phyloP scores from a whole-genome alignment of 1,284 basidiomycete genomes.

The Boletus holoroseus region DNA sequence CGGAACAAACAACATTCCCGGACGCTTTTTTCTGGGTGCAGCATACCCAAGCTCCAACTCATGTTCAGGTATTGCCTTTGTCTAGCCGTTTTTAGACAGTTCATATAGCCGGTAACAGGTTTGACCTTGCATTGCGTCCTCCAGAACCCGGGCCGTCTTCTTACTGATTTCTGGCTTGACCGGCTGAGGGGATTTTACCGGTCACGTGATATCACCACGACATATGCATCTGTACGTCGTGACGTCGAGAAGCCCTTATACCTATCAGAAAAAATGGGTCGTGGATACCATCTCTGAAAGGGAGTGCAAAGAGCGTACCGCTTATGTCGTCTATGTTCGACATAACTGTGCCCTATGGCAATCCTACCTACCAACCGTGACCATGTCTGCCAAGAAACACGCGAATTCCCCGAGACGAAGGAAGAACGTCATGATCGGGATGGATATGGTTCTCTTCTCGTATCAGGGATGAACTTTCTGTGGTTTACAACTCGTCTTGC shows the following conservation, averaged over 20 bases:
- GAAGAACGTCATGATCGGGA: not conserved
- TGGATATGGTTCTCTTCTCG: not conserved
- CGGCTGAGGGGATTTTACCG: not conserved
- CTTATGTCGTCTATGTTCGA: not conserved
- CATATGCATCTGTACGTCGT: not conserved
- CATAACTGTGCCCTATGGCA: not conserved
- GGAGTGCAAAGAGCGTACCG: not conserved
- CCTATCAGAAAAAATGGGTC: not conserved
- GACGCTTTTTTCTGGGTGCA: not conserved
- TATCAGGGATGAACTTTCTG: not conserved
- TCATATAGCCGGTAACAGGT: not conserved
- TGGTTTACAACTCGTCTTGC: not conserved
- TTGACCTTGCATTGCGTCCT: constrained; percentile 3
- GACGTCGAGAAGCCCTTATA: not conserved
- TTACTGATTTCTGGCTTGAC: too few relatives aligned
- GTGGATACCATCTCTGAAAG: not conserved
- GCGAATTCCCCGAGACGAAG: not conserved
- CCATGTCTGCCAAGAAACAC: not conserved
- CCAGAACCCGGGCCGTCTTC: not conserved
- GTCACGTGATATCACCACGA: constrained; percentile 6
- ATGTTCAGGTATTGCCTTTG: not conserved
- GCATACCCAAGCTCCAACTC: not conserved
- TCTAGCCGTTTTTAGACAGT: not conserved
- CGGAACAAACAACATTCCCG: not conserved
- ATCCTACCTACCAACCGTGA: not conserved